Percentiles rank a stretch among this genome's conserved stretches.
Conservation (phyloP, 108 stramenopile species). For the Nitzschia inconspicua region DNA sequence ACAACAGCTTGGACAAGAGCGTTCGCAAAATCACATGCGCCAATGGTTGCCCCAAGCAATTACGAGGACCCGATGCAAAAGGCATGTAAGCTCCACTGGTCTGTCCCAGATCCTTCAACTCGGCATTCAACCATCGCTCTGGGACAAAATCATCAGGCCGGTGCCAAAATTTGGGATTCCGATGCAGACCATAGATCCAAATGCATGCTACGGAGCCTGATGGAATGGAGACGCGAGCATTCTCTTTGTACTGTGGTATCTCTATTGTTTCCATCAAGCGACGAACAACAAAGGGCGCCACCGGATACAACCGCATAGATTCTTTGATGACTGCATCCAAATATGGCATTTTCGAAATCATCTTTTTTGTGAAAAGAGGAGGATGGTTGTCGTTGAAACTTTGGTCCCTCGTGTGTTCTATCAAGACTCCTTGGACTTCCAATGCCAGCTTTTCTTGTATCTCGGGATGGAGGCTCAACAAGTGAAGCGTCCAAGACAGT, state of each 20-base stretch:
- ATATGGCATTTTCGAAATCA: constrained; percentile 57
- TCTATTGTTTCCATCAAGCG: constrained; percentile 56
- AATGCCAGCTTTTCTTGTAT: constrained; percentile 53
- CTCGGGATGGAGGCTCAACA: constrained; percentile 74
- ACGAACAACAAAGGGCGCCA: constrained; percentile 90
- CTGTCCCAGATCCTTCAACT: constrained; percentile 50
- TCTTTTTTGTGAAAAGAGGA: constrained; percentile 31
- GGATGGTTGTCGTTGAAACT: background rate
- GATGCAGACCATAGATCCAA: constrained; percentile 94
- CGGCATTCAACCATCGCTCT: constrained; percentile 73
- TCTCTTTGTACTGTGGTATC: constrained; percentile 16
- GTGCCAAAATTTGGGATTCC: constrained; percentile 78
- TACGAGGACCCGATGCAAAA: constrained; percentile 86
- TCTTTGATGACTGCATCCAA: constrained; percentile 88
- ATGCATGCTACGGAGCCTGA: constrained; percentile 75
- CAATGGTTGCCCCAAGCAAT: constrained; percentile 92
- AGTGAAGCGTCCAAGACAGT: constrained; percentile 89
- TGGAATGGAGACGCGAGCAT: constrained; percentile 46
- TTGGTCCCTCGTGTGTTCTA: background rate
- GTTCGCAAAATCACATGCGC: constrained; percentile 81
- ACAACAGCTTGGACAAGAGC: constrained; percentile 67
- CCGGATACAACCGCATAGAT: constrained; percentile 91
- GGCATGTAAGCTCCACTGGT: constrained; percentile 86
- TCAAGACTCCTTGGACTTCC: constrained; percentile 50
- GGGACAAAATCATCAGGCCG: constrained; percentile 84